These are phyloP conservation scores for Leavenworthia alabamica DNA, from an alignment of 345 rosid genomes.

Conservation along the genomic window DNA sequence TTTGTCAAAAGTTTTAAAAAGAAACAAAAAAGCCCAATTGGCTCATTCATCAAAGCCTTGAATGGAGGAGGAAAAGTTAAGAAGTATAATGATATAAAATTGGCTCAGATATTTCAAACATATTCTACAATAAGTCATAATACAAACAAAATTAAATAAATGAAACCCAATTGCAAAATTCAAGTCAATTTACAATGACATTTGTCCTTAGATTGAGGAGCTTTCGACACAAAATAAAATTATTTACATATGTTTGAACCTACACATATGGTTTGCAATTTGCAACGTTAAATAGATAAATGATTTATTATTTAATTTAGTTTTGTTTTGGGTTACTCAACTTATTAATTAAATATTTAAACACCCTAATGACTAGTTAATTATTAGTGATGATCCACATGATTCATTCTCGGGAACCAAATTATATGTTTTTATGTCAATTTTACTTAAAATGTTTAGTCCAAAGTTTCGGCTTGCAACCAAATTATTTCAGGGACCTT, in stretches of 20 bases:
- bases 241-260: slow-evolving; percentile 1
- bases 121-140: slow-evolving; percentile 11
- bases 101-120: slow-evolving; percentile 22
- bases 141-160: not conserved
- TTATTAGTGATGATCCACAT: slow-evolving; percentile 7
- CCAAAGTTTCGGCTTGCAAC: slow-evolving; percentile 24
- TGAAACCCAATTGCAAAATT: slow-evolving; percentile 9
- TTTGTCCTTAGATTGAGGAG: slow-evolving; percentile 28
- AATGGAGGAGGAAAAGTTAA: slow-evolving; percentile 25
- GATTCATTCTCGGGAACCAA: slow-evolving; percentile 2
- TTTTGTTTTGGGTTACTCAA: not conserved
- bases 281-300: not conserved
- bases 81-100: not conserved
- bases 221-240: slow-evolving; percentile 1
- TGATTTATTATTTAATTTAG: not conserved
- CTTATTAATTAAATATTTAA: not conserved
- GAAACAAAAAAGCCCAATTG: too few relatives aligned
- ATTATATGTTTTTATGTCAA: not conserved
- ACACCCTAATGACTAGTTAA: not conserved
- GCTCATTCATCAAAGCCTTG: slow-evolving; percentile 31
- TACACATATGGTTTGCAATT: slow-evolving; percentile 10
- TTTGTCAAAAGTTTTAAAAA: not conserved
- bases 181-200: slow-evolving; percentile 10
- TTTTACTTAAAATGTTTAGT: not conserved
- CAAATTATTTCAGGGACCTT: slow-evolving; percentile 9